Conservation (phyloP, 495 filamentous ascomycete species). For the Cercophora samala region DNA sequence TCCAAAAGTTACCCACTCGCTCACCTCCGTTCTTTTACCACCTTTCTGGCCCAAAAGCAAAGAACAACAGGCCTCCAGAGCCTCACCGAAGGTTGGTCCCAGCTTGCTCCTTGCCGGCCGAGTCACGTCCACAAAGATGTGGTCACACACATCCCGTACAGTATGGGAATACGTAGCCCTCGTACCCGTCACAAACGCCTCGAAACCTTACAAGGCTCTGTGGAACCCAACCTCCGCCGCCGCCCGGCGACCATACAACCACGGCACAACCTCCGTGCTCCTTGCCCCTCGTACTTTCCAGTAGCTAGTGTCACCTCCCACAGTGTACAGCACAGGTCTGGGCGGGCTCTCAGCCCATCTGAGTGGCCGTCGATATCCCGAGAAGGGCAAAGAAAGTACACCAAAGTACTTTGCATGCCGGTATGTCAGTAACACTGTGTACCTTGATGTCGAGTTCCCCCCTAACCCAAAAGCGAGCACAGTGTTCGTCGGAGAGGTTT, state of each 20-base stretch:
- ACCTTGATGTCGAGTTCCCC: background rate
- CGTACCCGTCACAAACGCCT: background rate
- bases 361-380: background rate
- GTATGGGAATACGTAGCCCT: background rate
- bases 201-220: background rate
- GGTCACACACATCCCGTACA: background rate
- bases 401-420: background rate
- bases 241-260: too few species aligned
- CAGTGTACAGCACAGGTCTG: background rate
- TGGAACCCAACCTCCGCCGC: background rate
- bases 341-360: background rate
- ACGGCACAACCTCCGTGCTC: background rate
- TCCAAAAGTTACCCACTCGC: background rate
- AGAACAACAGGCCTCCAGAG: background rate
- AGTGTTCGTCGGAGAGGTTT: background rate
- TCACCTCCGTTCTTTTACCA: background rate
- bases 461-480: background rate
- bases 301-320: background rate
- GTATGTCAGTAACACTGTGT: background rate
- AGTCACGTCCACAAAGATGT: background rate
- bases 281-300: background rate
- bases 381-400: background rate
- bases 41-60: background rate
- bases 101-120: background rate
- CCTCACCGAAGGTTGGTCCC: background rate